Base-by-base conservation (phyloP, 495 filamentous ascomycete species). In the Aspergillus mulundensis region DNA sequence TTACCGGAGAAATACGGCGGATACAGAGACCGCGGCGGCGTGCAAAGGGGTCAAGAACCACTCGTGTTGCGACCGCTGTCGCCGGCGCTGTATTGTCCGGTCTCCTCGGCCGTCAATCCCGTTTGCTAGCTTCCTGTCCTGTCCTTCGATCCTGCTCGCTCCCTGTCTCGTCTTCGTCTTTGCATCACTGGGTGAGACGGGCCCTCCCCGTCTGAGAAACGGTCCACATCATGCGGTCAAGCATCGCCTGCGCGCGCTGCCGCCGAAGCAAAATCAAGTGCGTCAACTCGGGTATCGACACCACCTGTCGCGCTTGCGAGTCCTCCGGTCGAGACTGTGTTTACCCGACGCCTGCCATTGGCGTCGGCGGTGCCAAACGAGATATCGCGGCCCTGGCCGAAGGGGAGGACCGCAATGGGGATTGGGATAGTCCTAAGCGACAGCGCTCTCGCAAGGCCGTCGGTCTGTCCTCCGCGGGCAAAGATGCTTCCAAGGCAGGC, bases 211-310 rank as follows among this genome's bases (percentile, higher is more conserved):
- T 48, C 30, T 55, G 46, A 57, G 21, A 32, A 36, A 38, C 50
- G 53, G 28, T 47, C 51, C 34, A 57, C 50, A 71, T 24, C 53
- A 87, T 91, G 83, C 80, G 89, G 51, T 90, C 87, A 46, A 88
- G 85, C 59, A 90, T 93, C 59, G 89, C 89, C 58, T 93, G 89
- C 70, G 79, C 81, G 56, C 79, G 84, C 48, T 93, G 89, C 74
- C 82, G 88, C 53, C 85, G 87, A 66, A 88, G 85, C 68, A 93
- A 93, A 68, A 87, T 91, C 69, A 93, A 91, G 75, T 88, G 79
- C 68, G 85, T 90, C 73, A 95, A 95, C 71, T 78, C 77, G 62
- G 89, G 89, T 49, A 84, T 85, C 51, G 80, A 83, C 58, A 85
- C 83, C 18, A 86, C 82, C 20, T 95, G 90, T 72, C 84, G 87